Base-by-base conservation (phyloP, 2,329 filamentous ascomycete genomes). In the Diaporthe velutina region DNA sequence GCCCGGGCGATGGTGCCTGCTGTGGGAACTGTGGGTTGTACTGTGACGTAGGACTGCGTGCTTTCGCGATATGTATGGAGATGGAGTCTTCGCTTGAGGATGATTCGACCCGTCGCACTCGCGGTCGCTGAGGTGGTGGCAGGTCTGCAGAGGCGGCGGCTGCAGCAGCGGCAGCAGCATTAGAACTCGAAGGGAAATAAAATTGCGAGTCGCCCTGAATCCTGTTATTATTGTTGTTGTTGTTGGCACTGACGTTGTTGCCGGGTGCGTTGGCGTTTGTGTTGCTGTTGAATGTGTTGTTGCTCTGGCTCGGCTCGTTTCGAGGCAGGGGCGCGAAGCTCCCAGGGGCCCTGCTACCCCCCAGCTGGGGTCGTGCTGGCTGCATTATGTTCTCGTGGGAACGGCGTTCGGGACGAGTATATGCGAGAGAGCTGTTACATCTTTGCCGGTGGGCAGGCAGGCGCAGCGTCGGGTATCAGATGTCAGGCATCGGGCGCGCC, bases 321-420 rank as follows among this genome's bases (percentile, higher is more conserved):
- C 80, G 78, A 58, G 87, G 84, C 76, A 90, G 82, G 75, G 89
- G 87, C 75, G 88, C 88, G 84, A 91, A 91, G 85, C 88, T 89
- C 76, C 89, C 88, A 38, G 88, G 88, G 75, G 86, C 87, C 76
- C 87, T 85, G 60, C 85, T 38, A 64, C 58, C 72, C 74, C 70
- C 70, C 33, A 61, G 83, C 74, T 84, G 83, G 84, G 86, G 85
- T 79, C 86, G 84, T 78, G 83, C 82, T 78, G 85, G 85, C 81
- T 89, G 87, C 87, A 89, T 89, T 80, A 9, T 45, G n/a, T 45
- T 22, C 81, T 85, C 76, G 74, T 76, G 77, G 79, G 80, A 77
- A 78, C 25, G 58, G 30, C 22, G 55, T 30, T n/a, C 30, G 58
- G 48, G 35, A 38, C 55, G 45, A 64, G 57, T 64, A 64, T 6